Conservation (phyloP, 306 rosid genomes). For the Myrica gale region DNA sequence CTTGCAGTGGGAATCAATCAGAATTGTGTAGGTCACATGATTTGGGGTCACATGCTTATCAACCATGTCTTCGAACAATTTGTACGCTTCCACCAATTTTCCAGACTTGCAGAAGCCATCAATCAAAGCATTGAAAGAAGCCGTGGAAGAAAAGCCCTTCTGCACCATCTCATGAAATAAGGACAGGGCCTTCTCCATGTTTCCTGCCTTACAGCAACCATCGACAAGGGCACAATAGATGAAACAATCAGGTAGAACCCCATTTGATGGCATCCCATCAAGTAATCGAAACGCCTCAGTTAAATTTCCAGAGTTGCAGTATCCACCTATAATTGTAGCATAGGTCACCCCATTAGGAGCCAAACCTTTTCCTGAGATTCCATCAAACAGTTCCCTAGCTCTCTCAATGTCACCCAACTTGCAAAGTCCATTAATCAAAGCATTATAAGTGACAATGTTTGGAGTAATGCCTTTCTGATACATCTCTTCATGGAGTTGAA, state of each 20-base stretch:
- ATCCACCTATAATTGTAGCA: slow-evolving; percentile 42
- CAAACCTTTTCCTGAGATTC: slow-evolving; percentile 40
- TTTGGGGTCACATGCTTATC: slow-evolving; percentile 34
- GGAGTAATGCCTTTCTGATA: slow-evolving; percentile 34
- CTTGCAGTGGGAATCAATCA: slow-evolving; percentile 36
- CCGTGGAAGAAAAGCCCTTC: slow-evolving; percentile 33
- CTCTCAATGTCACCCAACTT: slow-evolving; percentile 42
- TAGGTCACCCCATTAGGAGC: slow-evolving; percentile 39
- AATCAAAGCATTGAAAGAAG: slow-evolving; percentile 42
- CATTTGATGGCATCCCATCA: slow-evolving; percentile 40
- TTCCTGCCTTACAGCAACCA: slow-evolving; percentile 45
- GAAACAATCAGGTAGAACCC: slow-evolving; percentile 32
- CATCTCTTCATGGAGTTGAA: slow-evolving; percentile 42
- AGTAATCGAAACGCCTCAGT: slow-evolving; percentile 37
- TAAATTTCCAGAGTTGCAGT: slow-evolving; percentile 42
- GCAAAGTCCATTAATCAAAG: slow-evolving; percentile 47
- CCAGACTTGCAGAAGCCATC: slow-evolving; percentile 39
- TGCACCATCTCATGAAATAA: slow-evolving; percentile 35
- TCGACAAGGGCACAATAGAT: slow-evolving; percentile 39
- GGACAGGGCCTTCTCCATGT: slow-evolving; percentile 33
- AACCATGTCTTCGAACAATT: slow-evolving; percentile 32
- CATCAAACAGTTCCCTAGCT: slow-evolving; percentile 38
- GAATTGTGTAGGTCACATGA: slow-evolving; percentile 37
- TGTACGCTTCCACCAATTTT: slow-evolving; percentile 38
- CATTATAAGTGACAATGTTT: slow-evolving; percentile 37